Percentiles rank a stretch among this genome's conserved stretches.
Conservation (phyloP, 78 protist genomes). For the Protostelium mycophagum region DNA sequence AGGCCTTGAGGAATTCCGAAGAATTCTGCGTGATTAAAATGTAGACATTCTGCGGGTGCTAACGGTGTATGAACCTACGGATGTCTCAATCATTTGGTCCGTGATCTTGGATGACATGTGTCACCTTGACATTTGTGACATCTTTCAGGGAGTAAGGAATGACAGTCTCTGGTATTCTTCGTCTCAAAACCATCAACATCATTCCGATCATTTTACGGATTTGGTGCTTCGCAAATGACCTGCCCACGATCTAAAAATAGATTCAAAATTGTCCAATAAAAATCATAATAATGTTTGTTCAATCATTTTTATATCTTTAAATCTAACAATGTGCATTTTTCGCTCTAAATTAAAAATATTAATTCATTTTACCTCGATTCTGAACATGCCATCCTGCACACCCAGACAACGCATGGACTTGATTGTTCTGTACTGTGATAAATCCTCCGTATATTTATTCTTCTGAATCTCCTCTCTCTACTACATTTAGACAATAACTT, state of each 20-base stretch:
- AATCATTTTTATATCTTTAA: too few species aligned
- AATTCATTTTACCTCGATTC: neutral
- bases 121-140: neutral
- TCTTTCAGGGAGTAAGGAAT: neutral
- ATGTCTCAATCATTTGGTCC: neutral
- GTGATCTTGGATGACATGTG: too few species aligned
- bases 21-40: neutral
- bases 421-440: neutral
- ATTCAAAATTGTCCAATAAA: too few species aligned
- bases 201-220: neutral
- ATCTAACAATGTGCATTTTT: too few species aligned
- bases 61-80: neutral
- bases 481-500: neutral
- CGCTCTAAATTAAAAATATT: too few species aligned
- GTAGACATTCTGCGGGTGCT: neutral
- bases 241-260: neutral
- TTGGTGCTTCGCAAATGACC: neutral
- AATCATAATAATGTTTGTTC: too few species aligned
- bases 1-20: neutral
- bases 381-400: neutral
- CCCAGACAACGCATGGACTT: neutral
- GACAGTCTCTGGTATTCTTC: neutral
- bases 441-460: neutral
- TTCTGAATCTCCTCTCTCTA: neutral
- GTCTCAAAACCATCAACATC: neutral